Conservation (phyloP, 768 basidiomycete species). For the Mycena floridula region DNA sequence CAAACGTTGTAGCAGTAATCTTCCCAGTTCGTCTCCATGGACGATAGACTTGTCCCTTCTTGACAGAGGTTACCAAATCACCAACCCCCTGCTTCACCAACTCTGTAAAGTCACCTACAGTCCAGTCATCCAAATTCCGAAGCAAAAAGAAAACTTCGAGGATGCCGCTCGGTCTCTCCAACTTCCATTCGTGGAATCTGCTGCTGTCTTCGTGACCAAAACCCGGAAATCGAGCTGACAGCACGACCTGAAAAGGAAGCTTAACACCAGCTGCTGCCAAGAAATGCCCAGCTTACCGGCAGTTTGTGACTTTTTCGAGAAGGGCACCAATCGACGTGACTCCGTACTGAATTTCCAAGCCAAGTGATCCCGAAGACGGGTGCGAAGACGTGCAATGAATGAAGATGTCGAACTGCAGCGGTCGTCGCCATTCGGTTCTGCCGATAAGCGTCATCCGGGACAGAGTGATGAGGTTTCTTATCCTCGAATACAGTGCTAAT, state of each 20-base stretch:
- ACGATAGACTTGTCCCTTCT: slow-evolving; percentile 25
- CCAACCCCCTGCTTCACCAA: slow-evolving; percentile 33
- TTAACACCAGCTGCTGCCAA: too few relatives aligned
- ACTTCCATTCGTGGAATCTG: slow-evolving; percentile 43
- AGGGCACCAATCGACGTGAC: slow-evolving; percentile 50
- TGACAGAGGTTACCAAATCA: slow-evolving; percentile 26
- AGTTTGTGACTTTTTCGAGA: slow-evolving; percentile 20
- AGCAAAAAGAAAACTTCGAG: slow-evolving; percentile 44
- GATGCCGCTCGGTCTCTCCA: slow-evolving; percentile 38
- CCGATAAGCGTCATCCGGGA: slow-evolving; percentile 48
- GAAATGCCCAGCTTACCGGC: slow-evolving; percentile 23
- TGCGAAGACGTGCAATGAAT: slow-evolving; percentile 36
- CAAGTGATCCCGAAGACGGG: slow-evolving; percentile 52
- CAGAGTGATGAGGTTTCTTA: slow-evolving; percentile 46
- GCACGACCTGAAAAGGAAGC: slow-evolving; percentile 39
- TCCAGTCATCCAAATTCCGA: slow-evolving; percentile 50
- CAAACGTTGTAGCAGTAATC: slow-evolving; percentile 3
- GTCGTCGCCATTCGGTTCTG: slow-evolving; percentile 55
- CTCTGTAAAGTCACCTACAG: slow-evolving; percentile 33
- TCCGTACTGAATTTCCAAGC: slow-evolving; percentile 44
- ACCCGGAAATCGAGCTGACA: slow-evolving; percentile 28
- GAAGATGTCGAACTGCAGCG: slow-evolving; percentile 41
- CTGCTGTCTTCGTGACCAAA: slow-evolving; percentile 6
- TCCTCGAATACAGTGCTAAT: slow-evolving; percentile 53
- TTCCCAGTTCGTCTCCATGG: slow-evolving; percentile 46